Evolutionary conservation across 805 yeast genomes (phyloP).

Genomic region (Wickerhamiella musiphila): DNA sequence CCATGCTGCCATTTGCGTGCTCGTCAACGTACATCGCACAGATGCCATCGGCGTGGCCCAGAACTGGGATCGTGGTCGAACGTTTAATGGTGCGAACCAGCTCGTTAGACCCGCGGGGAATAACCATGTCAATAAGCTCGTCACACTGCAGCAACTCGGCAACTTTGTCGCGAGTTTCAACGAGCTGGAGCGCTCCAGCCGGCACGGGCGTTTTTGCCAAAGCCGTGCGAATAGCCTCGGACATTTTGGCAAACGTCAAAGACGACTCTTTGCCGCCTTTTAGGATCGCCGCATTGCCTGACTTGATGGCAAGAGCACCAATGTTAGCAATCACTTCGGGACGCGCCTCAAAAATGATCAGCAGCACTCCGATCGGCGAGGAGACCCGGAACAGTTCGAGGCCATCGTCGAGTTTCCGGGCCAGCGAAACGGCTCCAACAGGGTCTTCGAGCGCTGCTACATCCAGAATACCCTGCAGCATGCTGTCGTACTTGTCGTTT

Average conservation of each 20-base stretch:
- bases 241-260: conserved; percentile 69
- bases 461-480: conserved; percentile 88
- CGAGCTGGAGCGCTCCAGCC: conserved; percentile 62
- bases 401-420: conserved; percentile 78
- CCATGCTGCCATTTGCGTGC: conserved; percentile 62
- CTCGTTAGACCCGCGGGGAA: conserved; percentile 95
- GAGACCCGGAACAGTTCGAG: conserved; percentile 66
- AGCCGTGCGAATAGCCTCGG: conserved; percentile 46
- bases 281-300: conserved; percentile 90
- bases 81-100: conserved; percentile 74
- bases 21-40: conserved; percentile 76
- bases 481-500: conserved; percentile 74
- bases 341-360: conserved; percentile 87
- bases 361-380: conserved; percentile 85
- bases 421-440: conserved; percentile 71
- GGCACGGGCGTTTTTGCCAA: conserved; percentile 60
- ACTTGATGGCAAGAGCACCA: conserved; percentile 85
- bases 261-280: conserved; percentile 94
- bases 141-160: conserved; percentile 72
- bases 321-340: conserved; percentile 98
- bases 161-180: conserved; percentile 80
- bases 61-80: conserved; percentile 83
- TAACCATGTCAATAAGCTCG: conserved; percentile 78
- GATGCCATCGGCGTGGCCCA: conserved; percentile 98
- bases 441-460: conserved; percentile 86